Base-by-base conservation (phyloP, 306 rosid genomes). In the Pyrus pyrifolia region DNA sequence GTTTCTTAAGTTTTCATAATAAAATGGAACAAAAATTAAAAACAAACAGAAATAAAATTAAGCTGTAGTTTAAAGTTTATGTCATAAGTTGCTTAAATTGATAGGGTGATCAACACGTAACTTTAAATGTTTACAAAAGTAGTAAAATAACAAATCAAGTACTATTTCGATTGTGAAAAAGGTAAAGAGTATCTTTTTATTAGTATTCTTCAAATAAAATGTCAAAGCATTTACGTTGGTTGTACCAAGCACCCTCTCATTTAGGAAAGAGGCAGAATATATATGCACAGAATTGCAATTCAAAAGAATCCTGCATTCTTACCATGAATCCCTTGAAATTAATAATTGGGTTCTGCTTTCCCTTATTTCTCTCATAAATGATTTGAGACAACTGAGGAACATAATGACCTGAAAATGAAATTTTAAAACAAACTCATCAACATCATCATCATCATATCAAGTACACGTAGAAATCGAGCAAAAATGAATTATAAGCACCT, bases 251-350 rank as follows among this genome's bases (percentile, higher is more conserved):
- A 30, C 5, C 59, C 62, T 12, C 2, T 15, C 33, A 30, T n/a
- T 27, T 9, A 67, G 31, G 13, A 17, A 27, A 30, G 14, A 29
- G 30, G 31, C 68, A 45, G 15, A 61, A 53, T 11, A 45, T 14
- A 55, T 59, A 59, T 40, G 22, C 64, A 44, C 55, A 63, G 44
- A 38, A 44, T 65, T 42, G 44, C 23, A 78, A 42, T 38, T 70
- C 66, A 35, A 18, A 67, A 66, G 59, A 63, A 76, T 67, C 59
- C 63, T 59, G 58, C 19, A 71, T 70, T 76, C 92, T 89, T 86
- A 96, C 99, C 96, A 96, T 62, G 81, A 95, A 87, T 73, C 99
- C 98, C 84, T 91, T 92, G 8, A 91, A 89, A 84, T 91, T 92
- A 71, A 96, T 92, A 40, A 40, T 82, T 69, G 99, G 99, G 79